Base-by-base conservation (phyloP, 208 protist genomes). In the Leishmania tarentolae region DNA sequence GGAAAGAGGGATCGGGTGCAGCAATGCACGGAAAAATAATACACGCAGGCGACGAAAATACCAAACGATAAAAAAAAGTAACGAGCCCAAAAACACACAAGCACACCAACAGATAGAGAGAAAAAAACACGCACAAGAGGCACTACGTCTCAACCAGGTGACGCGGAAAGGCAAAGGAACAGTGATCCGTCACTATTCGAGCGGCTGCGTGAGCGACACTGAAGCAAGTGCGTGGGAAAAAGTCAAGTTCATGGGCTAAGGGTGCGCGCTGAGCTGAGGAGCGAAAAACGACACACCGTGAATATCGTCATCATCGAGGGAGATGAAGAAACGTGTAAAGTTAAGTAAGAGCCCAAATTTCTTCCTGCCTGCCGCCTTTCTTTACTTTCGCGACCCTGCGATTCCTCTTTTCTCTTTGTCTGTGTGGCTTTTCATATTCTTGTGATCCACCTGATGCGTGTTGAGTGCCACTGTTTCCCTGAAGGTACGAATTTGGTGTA, bases 11-110 rank as follows among this genome's bases (percentile, higher is more conserved):
- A 50, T 72, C 11, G 19, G 19, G 21, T 68, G 65, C 46, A 15
- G 7, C 40, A 24, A 21, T 70, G 19, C 9, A 63, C 35, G 9
- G 40, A 66, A 63, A 31, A 61, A 46, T 47, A 71, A 47, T 11
- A 19, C 66, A 73, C 28, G 53, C 17, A n/a, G 28, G 35, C 2
- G 31, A 65, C 0, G 56, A 61, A 75, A 42, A 35, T n/a, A n/a
- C n/a, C n/a, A 59, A 57, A 74, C 17, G 61, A 31, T 44, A 19
- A 69, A 73, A 78, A 11, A 72, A 47, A 63, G 40, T 61, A n/a
- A 73, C 35, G 13, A 56, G 24, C 35, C 40, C 75, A 70, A n/a
- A 70, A n/a, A 37, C 44, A 40, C 50, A 70, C 66, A 57, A 56
- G n/a, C 53, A 65, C 17, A 53, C 37, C 15, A 28, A 70, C 65